phyloP scores from a whole-genome alignment of 257 asterid genomes.

The Solanum tarijense region DNA sequence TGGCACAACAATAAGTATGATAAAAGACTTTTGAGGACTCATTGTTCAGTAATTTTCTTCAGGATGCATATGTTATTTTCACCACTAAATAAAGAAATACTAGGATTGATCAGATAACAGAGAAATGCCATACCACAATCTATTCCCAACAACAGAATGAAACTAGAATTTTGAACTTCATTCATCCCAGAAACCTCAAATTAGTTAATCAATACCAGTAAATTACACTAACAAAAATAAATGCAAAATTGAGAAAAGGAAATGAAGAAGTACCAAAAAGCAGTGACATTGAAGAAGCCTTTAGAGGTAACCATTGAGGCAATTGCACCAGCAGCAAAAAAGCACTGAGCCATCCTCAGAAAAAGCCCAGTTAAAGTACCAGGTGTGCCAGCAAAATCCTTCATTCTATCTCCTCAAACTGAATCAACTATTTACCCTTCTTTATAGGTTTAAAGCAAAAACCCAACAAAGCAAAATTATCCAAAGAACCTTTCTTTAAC shows the following conservation, averaged over 20 bases:
- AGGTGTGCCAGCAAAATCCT: constrained; percentile 45
- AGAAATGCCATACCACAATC: background rate
- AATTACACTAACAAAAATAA: background rate
- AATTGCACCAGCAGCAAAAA: constrained; percentile 41
- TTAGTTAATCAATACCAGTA: background rate
- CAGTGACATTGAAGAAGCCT: constrained; percentile 37
- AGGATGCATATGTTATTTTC: background rate
- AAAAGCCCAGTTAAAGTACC: constrained; percentile 37
- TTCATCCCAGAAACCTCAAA: background rate
- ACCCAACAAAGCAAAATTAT: background rate
- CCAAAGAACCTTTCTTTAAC: background rate
- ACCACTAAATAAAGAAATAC: background rate
- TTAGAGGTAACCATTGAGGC: constrained; percentile 33
- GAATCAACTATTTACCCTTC: background rate
- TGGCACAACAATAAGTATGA: background rate
- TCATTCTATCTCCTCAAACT: constrained; percentile 17
- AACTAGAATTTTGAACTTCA: background rate
- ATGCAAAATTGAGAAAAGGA: background rate
- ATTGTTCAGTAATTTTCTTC: background rate
- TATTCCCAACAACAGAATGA: background rate
- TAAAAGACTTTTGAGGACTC: background rate
- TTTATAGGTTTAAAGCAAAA: background rate
- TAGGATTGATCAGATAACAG: background rate
- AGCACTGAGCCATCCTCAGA: constrained; percentile 33
- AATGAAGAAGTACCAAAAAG: constrained; percentile 36